These are phyloP conservation scores for Geotrichum macrosporum DNA, from an alignment of 1,139 yeast genomes.

Conservation along the genomic window DNA sequence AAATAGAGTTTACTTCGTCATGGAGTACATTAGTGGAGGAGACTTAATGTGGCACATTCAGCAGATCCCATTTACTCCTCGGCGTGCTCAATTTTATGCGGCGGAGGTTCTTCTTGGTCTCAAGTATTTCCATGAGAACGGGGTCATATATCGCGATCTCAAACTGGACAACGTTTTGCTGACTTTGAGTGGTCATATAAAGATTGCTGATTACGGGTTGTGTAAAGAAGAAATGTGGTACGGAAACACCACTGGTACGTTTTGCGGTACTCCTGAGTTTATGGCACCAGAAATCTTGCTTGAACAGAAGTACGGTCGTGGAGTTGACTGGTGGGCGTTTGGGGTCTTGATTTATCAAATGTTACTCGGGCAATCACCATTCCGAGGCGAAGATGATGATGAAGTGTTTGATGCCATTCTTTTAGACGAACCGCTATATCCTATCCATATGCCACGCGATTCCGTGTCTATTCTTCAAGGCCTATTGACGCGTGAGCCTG, in stretches of 20 bases:
- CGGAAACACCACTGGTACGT: conserved; percentile 87
- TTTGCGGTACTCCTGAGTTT: conserved; percentile 98
- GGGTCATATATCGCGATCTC: conserved; percentile 93
- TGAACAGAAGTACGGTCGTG: conserved; percentile 86
- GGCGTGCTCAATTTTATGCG: conserved; percentile 94
- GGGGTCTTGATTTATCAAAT: conserved; percentile 94
- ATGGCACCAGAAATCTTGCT: conserved; percentile 98
- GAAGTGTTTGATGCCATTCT: conserved; percentile 97
- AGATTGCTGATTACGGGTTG: conserved; percentile 93
- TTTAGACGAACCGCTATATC: conserved; percentile 95
- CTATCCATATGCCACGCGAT: conserved; percentile 95
- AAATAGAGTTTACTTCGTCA: conserved; percentile 91
- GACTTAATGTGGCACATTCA: conserved; percentile 99
- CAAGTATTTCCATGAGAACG: conserved; percentile 91
- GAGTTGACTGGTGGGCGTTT: conserved; percentile 99
- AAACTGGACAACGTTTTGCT: conserved; percentile 88
- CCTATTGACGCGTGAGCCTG: conserved; percentile 82
- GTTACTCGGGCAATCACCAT: conserved; percentile 95
- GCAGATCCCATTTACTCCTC: conserved; percentile 79
- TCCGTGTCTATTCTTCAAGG: conserved; percentile 92
- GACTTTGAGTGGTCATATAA: conserved; percentile 90
- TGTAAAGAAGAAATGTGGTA: conserved; percentile 96
- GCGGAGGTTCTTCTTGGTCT: conserved; percentile 90
- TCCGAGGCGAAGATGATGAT: conserved; percentile 97
- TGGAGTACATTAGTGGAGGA: conserved; percentile 98